Conservation (phyloP, 805 yeast species). For the Tetrapisispora taiwanensis region DNA sequence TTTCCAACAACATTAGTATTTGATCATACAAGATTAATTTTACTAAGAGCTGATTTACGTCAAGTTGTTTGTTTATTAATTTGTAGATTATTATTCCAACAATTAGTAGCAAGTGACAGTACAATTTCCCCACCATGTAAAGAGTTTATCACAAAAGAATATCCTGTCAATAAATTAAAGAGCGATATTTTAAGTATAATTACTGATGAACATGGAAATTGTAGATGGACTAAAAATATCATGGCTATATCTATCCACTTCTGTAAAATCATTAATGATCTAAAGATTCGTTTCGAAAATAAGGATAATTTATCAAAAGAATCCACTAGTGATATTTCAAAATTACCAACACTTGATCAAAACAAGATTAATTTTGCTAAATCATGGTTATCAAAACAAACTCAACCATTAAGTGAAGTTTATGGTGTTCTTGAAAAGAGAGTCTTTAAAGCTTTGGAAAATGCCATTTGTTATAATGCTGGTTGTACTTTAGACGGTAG, state of each 20-base stretch:
- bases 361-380: constrained; percentile 43
- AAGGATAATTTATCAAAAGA: not conserved
- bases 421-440: constrained; percentile 67
- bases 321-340: not conserved
- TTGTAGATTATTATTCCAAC: constrained; percentile 63
- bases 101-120: constrained; percentile 38
- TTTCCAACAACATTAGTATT: constrained; percentile 78
- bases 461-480: constrained; percentile 28
- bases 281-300: constrained; percentile 18
- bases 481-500: constrained; percentile 32
- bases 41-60: constrained; percentile 75
- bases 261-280: constrained; percentile 24
- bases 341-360: constrained; percentile 20
- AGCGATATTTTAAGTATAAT: constrained; percentile 69
- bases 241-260: constrained; percentile 54
- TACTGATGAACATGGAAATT: constrained; percentile 75
- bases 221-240: constrained; percentile 83
- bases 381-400: constrained; percentile 75
- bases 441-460: constrained; percentile 41
- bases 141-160: constrained; percentile 29
- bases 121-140: constrained; percentile 26
- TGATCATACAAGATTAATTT: constrained; percentile 70
- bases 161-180: constrained; percentile 41
- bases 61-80: constrained; percentile 74
- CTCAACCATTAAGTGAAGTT: constrained; percentile 72